phyloP scores from a whole-genome alignment of 805 yeast species.

The Saccharomycopsis vini region DNA sequence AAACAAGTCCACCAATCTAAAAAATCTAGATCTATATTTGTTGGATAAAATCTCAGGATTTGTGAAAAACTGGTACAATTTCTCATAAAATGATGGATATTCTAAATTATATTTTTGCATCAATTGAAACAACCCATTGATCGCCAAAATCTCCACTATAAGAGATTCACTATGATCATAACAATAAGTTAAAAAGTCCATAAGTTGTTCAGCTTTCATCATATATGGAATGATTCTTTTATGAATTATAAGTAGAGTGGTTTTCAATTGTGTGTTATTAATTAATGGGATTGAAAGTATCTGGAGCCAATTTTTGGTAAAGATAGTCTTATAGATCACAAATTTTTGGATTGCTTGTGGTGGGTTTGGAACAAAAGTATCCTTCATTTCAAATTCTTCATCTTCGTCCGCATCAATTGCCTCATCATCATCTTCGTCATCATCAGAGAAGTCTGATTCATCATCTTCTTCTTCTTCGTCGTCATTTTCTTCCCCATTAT shows the following conservation, averaged over 20 bases:
- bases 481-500: neutral
- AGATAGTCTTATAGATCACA: slow-evolving; percentile 47
- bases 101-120: slow-evolving; percentile 79
- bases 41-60: slow-evolving; percentile 70
- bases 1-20: slow-evolving; percentile 79
- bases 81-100: slow-evolving; percentile 81
- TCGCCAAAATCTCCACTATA: slow-evolving; percentile 61
- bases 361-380: slow-evolving; percentile 35
- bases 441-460: slow-evolving; percentile 7
- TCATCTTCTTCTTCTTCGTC: slow-evolving; percentile 12
- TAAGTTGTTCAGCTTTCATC: slow-evolving; percentile 68
- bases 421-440: slow-evolving; percentile 10
- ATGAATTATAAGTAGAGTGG: slow-evolving; percentile 62
- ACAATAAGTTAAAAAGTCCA: slow-evolving; percentile 91
- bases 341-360: slow-evolving; percentile 36
- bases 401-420: slow-evolving; percentile 10
- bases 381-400: slow-evolving; percentile 28
- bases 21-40: slow-evolving; percentile 75
- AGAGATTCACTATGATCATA: slow-evolving; percentile 26
- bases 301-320: slow-evolving; percentile 61
- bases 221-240: slow-evolving; percentile 77
- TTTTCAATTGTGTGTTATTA: slow-evolving; percentile 53
- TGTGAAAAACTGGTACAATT: slow-evolving; percentile 63
- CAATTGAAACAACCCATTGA: slow-evolving; percentile 80
- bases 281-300: slow-evolving; percentile 41